These are phyloP conservation scores for Fraxinus cuspidata DNA, from an alignment of 257 asterid species.

Conservation along the genomic window DNA sequence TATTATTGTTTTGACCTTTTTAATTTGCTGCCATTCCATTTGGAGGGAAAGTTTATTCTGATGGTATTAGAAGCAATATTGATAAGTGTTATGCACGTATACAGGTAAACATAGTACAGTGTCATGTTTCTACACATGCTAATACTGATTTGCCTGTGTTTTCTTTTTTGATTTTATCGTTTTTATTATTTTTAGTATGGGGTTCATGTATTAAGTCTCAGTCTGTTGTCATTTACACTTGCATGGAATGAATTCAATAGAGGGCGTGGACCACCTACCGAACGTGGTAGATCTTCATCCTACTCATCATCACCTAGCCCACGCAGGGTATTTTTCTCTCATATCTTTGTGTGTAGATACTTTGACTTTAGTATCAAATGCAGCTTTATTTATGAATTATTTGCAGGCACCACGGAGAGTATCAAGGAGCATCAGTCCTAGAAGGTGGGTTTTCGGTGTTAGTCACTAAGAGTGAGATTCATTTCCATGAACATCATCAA, in stretches of 20 bases:
- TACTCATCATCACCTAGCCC: slow-evolving; percentile 62
- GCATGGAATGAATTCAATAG: slow-evolving; percentile 29
- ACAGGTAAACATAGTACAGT: too few species aligned
- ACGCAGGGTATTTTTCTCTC: slow-evolving; percentile 42
- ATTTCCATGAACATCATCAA: background rate
- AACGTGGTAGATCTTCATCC: slow-evolving; percentile 53
- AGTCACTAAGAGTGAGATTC: background rate
- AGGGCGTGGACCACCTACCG: slow-evolving; percentile 63
- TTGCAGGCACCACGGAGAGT: slow-evolving; percentile 43
- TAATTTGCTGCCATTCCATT: too few species aligned
- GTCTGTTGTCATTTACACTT: background rate
- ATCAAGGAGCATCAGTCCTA: slow-evolving; percentile 55
- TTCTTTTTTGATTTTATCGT: too few species aligned
- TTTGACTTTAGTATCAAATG: background rate
- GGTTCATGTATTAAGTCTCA: too few species aligned
- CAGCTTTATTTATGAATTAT: background rate
- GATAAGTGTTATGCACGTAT: too few species aligned
- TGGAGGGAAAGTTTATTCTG: too few species aligned
- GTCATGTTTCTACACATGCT: too few species aligned
- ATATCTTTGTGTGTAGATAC: too few species aligned
- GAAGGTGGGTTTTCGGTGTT: slow-evolving; percentile 31
- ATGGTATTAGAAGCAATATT: too few species aligned
- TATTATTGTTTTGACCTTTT: too few species aligned
- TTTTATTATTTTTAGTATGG: too few species aligned
- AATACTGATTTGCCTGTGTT: too few species aligned